Percentiles rank a stretch among this genome's conserved stretches.
These are phyloP conservation scores for Cystobasidiaceae sp. DNA, from an alignment of 1,284 basidiomycete species.

Conservation along the genomic window DNA sequence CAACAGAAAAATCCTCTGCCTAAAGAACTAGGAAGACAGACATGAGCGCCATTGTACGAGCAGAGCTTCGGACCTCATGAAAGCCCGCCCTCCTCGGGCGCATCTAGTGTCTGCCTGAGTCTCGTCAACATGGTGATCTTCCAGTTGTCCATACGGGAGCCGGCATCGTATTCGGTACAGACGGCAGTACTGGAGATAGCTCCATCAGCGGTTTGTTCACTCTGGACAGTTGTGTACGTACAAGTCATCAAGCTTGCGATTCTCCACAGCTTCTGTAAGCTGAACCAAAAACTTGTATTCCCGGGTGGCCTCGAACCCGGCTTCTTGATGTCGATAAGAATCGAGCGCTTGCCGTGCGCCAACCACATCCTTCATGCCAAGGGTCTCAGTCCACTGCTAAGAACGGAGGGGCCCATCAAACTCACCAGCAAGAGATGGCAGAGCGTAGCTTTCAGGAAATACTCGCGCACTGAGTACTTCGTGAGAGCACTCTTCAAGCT, in stretches of 20 bases:
- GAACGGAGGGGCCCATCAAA: constrained; percentile 49
- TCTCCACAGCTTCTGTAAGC: constrained; percentile 71
- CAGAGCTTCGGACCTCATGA: neutral
- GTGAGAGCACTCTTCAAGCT: constrained; percentile 78
- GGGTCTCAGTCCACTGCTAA: neutral
- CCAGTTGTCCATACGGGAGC: constrained; percentile 88
- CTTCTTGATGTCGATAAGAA: constrained; percentile 69
- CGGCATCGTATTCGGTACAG: constrained; percentile 77
- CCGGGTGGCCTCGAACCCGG: constrained; percentile 74
- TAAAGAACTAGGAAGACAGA: no score
- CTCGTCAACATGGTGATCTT: constrained; percentile 82
- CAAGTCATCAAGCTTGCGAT: constrained; percentile 70
- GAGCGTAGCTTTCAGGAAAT: constrained; percentile 81
- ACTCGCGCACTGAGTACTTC: constrained; percentile 98
- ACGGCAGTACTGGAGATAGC: constrained; percentile 44
- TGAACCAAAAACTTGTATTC: constrained; percentile 80
- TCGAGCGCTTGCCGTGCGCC: constrained; percentile 70
- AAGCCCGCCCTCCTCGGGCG: constrained; percentile 46
- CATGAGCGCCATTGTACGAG: no score
- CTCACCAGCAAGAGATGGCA: constrained; percentile 79
- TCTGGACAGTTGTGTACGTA: neutral
- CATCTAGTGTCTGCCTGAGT: constrained; percentile 74
- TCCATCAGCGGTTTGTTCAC: neutral
- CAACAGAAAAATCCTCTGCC: no score
- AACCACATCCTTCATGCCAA: constrained; percentile 64